Evolutionary conservation across 1,284 basidiomycete genomes (phyloP).

Genomic region (Leccinum subatratum): DNA sequence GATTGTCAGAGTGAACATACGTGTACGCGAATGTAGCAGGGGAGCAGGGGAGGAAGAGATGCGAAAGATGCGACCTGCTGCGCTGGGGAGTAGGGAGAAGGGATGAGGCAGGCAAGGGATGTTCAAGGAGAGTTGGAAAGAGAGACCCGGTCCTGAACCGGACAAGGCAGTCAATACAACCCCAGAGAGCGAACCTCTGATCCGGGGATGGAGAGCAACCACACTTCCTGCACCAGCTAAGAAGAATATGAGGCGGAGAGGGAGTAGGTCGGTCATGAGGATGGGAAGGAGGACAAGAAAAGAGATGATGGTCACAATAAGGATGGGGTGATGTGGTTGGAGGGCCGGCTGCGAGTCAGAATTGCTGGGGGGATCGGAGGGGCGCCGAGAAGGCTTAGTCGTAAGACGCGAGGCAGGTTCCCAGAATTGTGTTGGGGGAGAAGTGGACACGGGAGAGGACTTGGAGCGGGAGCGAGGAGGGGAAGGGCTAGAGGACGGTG

Average conservation of each 20-base stretch:
- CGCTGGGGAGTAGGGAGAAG: neutral
- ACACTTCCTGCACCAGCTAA: conserved; percentile 53
- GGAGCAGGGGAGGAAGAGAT: neutral
- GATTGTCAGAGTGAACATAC: conserved; percentile 12
- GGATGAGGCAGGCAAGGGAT: conserved; percentile 11
- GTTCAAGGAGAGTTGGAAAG: conserved; percentile 11
- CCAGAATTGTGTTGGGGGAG: neutral
- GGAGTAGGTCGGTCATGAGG: conserved; percentile 44
- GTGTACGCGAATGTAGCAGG: neutral
- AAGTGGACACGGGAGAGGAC: neutral
- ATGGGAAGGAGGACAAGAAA: conserved; percentile 46
- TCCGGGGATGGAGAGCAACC: conserved; percentile 11
- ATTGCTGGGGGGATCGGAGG: too few relatives aligned
- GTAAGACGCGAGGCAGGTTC: conserved; percentile 1
- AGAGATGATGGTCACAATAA: conserved; percentile 41
- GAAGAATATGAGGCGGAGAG: conserved; percentile 57
- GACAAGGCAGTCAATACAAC: conserved; percentile 5
- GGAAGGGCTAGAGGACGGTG: neutral
- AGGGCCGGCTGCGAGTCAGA: neutral
- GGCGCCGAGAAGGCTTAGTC: neutral
- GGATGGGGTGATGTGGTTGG: conserved; percentile 36
- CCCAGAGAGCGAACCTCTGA: conserved; percentile 4
- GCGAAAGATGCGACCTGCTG: neutral
- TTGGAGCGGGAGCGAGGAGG: neutral
- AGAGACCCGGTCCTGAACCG: conserved; percentile 20